Evolutionary conservation across 371 early-diverging fungal genomes (phyloP), one percentile per base, ranked within the genome.

Genomic region (Batrachochytrium dendrobatidis): DNA sequence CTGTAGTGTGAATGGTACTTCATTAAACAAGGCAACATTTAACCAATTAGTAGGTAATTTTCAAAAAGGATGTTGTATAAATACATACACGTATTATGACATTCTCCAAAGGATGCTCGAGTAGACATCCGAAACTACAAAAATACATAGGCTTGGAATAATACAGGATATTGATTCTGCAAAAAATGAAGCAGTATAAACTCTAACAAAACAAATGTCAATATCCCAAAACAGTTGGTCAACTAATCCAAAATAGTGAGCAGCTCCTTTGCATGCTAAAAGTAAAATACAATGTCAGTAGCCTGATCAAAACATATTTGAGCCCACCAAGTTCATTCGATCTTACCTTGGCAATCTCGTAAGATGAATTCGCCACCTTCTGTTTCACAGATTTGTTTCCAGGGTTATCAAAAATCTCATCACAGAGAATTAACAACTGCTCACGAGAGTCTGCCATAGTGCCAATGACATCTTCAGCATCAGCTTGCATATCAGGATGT

Each of bases 271-370:
- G 53, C 60, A n/a, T 60, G 60, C 60, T 58, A n/a, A n/a, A 29
- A 8, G 22, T 10, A 1, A 20, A 44, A 20, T n/a, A 4, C 6
- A n/a, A 20, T 17, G 31, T 22, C 4, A 29, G 35, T 18, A n/a
- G 20, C 29, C 1, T 0, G 25, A 10, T 25, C 29, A 10, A 58
- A 50, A 7, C 7, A 1, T 20, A 0, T 35, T 1, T 22, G 7
- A 12, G 34, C 49, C 31, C 34, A 7, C 35, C 39, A 12, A 39
- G 12, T n/a, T 12, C 39, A 12, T 20, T 26, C 34, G 24, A 1
- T 34, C 51, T 17, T n/a, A 58, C 64, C 59, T 90, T 90, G 26
- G 92, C 94, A 65, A 94, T 86, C 61, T 94, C 93, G 67, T 89
- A 89, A 8, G 85, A 71, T 17, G 85, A 86, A 54, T 84, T 82